These are phyloP conservation scores for Fusarium mangiferae DNA, from an alignment of 2,329 filamentous ascomycete genomes.

Conservation along the genomic window DNA sequence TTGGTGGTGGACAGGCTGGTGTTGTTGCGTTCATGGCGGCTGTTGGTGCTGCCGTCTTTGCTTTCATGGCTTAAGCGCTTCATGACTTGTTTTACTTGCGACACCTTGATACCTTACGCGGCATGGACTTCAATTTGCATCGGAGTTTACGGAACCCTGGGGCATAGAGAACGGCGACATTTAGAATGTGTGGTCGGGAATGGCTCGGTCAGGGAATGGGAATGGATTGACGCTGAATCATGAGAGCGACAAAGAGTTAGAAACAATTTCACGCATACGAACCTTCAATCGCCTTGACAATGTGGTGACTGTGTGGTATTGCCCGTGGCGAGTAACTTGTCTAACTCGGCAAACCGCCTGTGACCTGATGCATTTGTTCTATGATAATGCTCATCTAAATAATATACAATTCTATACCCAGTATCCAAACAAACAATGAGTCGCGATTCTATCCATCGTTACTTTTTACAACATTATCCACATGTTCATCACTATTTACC, in stretches of 20 bases:
- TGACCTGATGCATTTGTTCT: not conserved
- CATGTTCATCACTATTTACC: not conserved
- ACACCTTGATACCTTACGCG: conserved; percentile 18
- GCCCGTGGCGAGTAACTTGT: not conserved
- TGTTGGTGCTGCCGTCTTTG: conserved; percentile 40
- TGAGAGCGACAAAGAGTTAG: not conserved
- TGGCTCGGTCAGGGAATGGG: conserved; percentile 4
- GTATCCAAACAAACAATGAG: not conserved
- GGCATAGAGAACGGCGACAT: conserved; percentile 14
- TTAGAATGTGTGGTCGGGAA: conserved; percentile 9
- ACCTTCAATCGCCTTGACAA: not conserved
- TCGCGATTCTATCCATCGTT: not conserved
- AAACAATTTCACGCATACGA: not conserved
- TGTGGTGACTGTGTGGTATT: not conserved
- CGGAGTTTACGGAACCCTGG: conserved; percentile 25
- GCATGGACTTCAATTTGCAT: conserved; percentile 1
- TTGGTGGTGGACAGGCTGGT: conserved; percentile 19
- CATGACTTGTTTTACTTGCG: not conserved
- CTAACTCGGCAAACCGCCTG: rapidly evolving
- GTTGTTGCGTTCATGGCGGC: conserved; percentile 33
- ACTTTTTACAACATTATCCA: not conserved
- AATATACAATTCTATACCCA: conserved; percentile 25
- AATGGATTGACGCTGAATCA: conserved; percentile 8
- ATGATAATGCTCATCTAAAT: conserved; percentile 7
- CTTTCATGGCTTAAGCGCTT: conserved; percentile 10